A percentile compares a stretch with the other conserved stretches of the same genome.
phyloP scores from a whole-genome alignment of 2,329 filamentous ascomycete genomes.

The Xylaria digitata region DNA sequence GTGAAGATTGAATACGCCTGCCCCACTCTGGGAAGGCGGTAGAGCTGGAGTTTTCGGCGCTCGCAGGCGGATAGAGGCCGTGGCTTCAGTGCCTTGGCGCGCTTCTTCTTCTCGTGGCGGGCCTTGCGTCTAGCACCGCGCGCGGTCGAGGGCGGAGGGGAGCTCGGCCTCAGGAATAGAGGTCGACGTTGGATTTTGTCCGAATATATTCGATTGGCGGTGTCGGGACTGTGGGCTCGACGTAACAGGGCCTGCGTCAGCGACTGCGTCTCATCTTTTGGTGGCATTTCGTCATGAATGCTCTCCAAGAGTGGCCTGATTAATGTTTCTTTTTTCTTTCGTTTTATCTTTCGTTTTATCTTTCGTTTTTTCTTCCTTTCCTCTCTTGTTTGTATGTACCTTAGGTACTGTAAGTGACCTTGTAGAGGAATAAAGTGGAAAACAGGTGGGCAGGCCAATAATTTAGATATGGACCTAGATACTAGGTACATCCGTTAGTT shows the following conservation, averaged over 20 bases:
- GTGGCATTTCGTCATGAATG: conserved; percentile 49
- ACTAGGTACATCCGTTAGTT: too few species aligned
- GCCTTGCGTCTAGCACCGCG: conserved; percentile 60
- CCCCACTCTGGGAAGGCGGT: conserved; percentile 76
- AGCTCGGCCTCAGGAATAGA: conserved; percentile 80
- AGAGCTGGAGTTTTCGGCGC: conserved; percentile 77
- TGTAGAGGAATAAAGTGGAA: too few species aligned
- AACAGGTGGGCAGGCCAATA: too few species aligned
- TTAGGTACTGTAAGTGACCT: too few species aligned
- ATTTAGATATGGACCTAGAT: too few species aligned
- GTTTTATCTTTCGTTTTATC: too few species aligned
- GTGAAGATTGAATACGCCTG: conserved; percentile 81
- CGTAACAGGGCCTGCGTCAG: conserved; percentile 74
- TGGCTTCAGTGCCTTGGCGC: conserved; percentile 62
- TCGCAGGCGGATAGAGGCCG: conserved; percentile 82
- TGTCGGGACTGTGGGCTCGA: conserved; percentile 82
- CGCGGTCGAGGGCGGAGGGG: conserved; percentile 70
- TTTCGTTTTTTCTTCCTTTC: too few species aligned
- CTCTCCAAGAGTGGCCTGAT: too few species aligned
- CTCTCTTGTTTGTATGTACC: too few species aligned
- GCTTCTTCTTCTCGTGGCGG: conserved; percentile 57
- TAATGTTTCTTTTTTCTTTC: too few species aligned
- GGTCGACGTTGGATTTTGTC: conserved; percentile 87
- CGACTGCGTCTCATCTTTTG: conserved; percentile 48
- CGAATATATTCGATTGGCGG: conserved; percentile 76